Evolutionary conservation across 768 basidiomycete genomes (phyloP), one percentile per base, ranked within the genome.

Genomic region (Podaxis sp.): DNA sequence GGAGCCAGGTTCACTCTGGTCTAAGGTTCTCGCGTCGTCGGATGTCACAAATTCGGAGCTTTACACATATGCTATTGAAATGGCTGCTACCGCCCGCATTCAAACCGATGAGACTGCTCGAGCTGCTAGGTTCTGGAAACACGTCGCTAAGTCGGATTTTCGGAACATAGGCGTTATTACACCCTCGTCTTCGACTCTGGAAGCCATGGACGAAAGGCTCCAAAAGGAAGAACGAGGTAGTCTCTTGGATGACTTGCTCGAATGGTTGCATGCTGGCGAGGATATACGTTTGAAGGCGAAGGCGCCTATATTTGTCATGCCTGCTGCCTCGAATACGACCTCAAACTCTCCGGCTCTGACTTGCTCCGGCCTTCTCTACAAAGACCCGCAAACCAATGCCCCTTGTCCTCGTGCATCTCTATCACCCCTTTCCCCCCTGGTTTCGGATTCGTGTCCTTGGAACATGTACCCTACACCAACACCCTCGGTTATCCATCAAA

Each of bases 41-140:
- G 68, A 70, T 55, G 69, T 72, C 11, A 71, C 75, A 27, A 75
- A 78, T 41, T 77, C 75, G 25, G 77, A 79, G 24, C 74, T 80
- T 47, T 83, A 83, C 66, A 71, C 76, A 56, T 79, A 80, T 17
- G 79, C 81, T 7, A 72, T 84, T 55, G 75, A 79, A 52, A 63
- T 81, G 66, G 78, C 80, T 36, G 71, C 83, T 64, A 77, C 75
- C 55, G 70, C 77, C 54, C 75, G 82, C 41, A 76, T 74, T 63
- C 79, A 81, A 49, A 75, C 80, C 51, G 74, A 73, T 46, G 70
- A 77, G 52, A 69, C 69, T 53, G 75, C 73, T 66, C 79, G 76
- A 51, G 68, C 67, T 24, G 70, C 74, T 55, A 75, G 77, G 41
- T 80, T 79, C 47, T 82, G 78, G 79, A 82, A 80, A 68, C 75